These are phyloP conservation scores for Rhododendron henanense DNA, from an alignment of 148 eudicot genomes.

Conservation along the genomic window DNA sequence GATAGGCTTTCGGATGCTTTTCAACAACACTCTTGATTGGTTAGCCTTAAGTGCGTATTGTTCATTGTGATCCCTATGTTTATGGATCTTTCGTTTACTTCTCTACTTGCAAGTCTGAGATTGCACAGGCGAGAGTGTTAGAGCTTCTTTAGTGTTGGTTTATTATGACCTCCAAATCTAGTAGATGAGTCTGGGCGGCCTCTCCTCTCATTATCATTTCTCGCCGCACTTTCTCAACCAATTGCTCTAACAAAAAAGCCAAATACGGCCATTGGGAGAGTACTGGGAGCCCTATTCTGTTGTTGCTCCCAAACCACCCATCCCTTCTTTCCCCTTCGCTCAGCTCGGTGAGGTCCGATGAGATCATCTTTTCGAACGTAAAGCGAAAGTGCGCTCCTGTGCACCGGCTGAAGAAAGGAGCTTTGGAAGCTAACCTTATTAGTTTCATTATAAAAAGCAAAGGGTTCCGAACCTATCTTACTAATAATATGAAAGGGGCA, in stretches of 20 bases:
- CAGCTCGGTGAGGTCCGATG: background rate
- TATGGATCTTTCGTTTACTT: background rate
- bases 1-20: background rate
- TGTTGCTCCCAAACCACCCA: background rate
- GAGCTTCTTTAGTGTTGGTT: background rate
- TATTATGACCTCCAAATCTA: background rate
- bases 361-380: background rate
- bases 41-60: background rate
- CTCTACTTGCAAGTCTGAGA: background rate
- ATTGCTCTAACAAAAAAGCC: background rate
- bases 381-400: too few relatives aligned
- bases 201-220: background rate
- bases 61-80: background rate
- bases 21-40: background rate
- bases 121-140: background rate
- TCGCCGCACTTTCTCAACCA: background rate
- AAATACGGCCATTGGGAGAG: background rate
- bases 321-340: background rate
- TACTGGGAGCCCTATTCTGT: background rate
- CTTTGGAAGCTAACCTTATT: too few relatives aligned
- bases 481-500: too few relatives aligned
- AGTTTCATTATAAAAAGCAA: too few relatives aligned
- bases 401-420: too few relatives aligned
- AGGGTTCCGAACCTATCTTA: too few relatives aligned
- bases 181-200: background rate